Conservation (phyloP, 768 basidiomycete genomes). For the Calvatia gigantea region DNA sequence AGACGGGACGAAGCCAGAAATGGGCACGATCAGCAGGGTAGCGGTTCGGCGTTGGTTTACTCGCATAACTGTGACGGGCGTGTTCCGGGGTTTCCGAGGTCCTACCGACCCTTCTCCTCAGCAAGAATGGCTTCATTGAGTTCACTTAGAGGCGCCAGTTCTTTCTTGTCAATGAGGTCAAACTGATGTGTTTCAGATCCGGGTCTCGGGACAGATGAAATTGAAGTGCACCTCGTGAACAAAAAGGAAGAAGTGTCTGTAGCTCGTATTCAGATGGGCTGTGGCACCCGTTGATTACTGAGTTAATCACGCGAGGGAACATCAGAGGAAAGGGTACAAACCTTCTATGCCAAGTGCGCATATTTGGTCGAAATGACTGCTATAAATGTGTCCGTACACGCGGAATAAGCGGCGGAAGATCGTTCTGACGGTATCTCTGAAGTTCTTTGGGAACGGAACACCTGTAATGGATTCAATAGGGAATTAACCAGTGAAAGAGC, state of each 20-base stretch:
- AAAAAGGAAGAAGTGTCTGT: conserved; percentile 97
- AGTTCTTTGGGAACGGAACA: conserved; percentile 86
- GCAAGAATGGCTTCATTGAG: conserved; percentile 86
- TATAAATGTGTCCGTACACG: conserved; percentile 98
- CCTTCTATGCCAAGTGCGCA: conserved; percentile 98
- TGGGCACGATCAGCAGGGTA: no score
- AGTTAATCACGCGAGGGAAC: neutral
- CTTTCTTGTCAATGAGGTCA: conserved; percentile 94
- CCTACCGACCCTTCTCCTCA: conserved; percentile 44
- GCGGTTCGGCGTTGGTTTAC: no score
- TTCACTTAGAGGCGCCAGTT: conserved; percentile 91
- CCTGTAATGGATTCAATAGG: conserved; percentile 40
- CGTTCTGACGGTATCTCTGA: conserved; percentile 86
- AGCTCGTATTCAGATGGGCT: conserved; percentile 99
- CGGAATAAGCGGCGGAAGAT: conserved; percentile 92
- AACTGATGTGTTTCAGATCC: conserved; percentile 48
- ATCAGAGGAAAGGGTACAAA: conserved; percentile 27
- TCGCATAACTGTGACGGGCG: no score
- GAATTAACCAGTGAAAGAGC: neutral
- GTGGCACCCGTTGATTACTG: conserved; percentile 1
- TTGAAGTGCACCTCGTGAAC: conserved; percentile 74
- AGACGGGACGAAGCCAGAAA: neutral
- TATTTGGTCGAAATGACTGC: conserved; percentile 98
- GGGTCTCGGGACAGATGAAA: neutral
- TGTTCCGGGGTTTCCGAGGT: conserved; percentile 11